These are phyloP conservation scores for Lasiosphaeriaceae sp. DNA, from an alignment of 495 filamentous ascomycete genomes.

Conservation along the genomic window DNA sequence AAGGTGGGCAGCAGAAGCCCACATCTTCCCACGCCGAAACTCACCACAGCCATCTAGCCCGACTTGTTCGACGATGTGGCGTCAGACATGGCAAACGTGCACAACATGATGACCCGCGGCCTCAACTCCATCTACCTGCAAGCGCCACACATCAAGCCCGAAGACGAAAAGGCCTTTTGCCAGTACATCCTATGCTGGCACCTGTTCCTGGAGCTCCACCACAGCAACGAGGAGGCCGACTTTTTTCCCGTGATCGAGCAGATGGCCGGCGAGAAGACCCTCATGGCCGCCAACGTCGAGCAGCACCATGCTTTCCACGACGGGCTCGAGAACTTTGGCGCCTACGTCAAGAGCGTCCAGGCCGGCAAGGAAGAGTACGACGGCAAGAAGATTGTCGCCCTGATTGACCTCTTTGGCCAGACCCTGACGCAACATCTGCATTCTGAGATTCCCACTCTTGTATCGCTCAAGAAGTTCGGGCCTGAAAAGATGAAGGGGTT, in stretches of 20 bases:
- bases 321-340: constrained; percentile 32
- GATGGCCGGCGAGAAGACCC: constrained; percentile 30
- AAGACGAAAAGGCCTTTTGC: constrained; percentile 35
- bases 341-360: constrained; percentile 26
- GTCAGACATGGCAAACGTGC: constrained; percentile 40
- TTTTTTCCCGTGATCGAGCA: constrained; percentile 44
- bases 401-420: constrained; percentile 41
- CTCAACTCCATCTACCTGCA: constrained; percentile 52
- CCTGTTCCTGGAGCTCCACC: constrained; percentile 37
- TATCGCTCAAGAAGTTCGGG: constrained; percentile 23
- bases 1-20: constrained; percentile 4
- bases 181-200: constrained; percentile 30
- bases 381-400: constrained; percentile 28
- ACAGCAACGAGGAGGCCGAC: constrained; percentile 38
- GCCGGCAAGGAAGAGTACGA: constrained; percentile 26
- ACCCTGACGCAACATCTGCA: constrained; percentile 34
- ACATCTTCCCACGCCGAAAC: neutral
- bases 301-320: constrained; percentile 45
- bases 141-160: constrained; percentile 30
- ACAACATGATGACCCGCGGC: constrained; percentile 45
- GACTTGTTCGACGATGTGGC: constrained; percentile 31
- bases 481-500: constrained; percentile 27
- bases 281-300: constrained; percentile 43
- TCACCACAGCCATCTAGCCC: constrained; percentile 4
- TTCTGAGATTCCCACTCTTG: constrained; percentile 40